Evolutionary conservation across 345 rosid species (phyloP), one percentile per base, ranked within the genome.

Genomic region (Linum usitatissimum): DNA sequence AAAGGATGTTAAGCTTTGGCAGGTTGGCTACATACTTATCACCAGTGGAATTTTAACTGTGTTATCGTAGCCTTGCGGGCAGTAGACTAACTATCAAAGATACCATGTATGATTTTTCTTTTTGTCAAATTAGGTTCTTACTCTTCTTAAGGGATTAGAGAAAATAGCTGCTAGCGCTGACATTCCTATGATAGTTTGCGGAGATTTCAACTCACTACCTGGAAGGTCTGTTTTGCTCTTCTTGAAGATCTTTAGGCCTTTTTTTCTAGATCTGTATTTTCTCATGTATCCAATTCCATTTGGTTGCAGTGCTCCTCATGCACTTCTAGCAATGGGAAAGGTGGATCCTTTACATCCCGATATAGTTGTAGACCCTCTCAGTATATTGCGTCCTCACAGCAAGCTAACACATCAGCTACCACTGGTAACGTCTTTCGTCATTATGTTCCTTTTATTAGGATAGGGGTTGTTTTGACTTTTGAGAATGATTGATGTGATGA

Each of bases 291-390:
- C 48, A 40, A 57, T 78, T 70, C 51, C 40, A 59, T 60, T 77
- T 61, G 69, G 64, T 69, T 70, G 76, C 81, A 93, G 97, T 79
- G 92, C 99, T 64, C 86, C 96, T 31, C 97, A 93, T 76, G 67
- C 95, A n/a, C 99, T 93, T 79, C 97, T 93, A 76, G 97, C 95
- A 14, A 70, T 86, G 85, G 97, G 99, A 31, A 93, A 90, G 81
- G 82, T 93, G 21, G 96, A 93, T 73, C 78, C 83, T 1, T 3
- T 70, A 70, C 96, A 93, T 77, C 89, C 92, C 21, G 99, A 93
- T 61, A 67, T 93, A 64, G 66, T 66, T 55, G 78, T 90, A 36
- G 99, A 94, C 66, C 99, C 99, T 71, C 85, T 90, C 69, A 78
- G 83, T n/a, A 84, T 93, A 60, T 70, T 90, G 73, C 95, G 87